Base-by-base conservation (phyloP, 2,329 filamentous ascomycete genomes). In the Waltergamsia citrina region DNA sequence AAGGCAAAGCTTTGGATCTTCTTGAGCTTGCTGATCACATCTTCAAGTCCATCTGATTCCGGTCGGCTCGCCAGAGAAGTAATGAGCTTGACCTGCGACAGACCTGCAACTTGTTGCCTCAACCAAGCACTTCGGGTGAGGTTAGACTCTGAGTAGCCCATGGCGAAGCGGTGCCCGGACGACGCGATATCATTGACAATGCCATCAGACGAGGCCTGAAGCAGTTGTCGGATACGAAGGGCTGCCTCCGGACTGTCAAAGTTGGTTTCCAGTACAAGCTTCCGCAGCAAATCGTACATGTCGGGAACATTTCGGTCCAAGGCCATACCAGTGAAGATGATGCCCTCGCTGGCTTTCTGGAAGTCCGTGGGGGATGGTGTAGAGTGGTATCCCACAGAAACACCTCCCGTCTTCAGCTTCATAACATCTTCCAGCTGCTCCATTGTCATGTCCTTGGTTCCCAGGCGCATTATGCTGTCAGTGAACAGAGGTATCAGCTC, bases 351-450 rank as follows among this genome's bases (percentile, higher is more conserved):
- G 7, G 79, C 82, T 18, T 71, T 65, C 20, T 72, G 69, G 35
- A 85, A 76, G 43, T 90, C 75, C 2, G 70, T 71, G 1, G 90
- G 85, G 3, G 79, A 86, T 0, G 88, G 75, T 0, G 81, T 78
- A n/a, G 81, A 75, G 58, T 93, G 84, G 45, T 94, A 88, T 2
- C 82, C 79, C 12, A 93, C 78, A 3, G 80, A 84, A 24, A 98
- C 74, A 8, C 92, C 92, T 15, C 92, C 92, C 2, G 92, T 96
- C 63, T 93, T 94, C 20, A 96, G 71, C 57, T 96, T 96, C 56
- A 98, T 95, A 36, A 88, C 61, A 50, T 96, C 92, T 57, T 98
- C 92, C 33, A 96, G 74, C 55, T 95, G 80, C 55, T 95, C 92
- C 82, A 94, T 95, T 0, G 79, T 78, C 69, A 84, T 84, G 39